These are phyloP conservation scores for Monosporascus sp. DNA, from an alignment of 2,329 filamentous ascomycete genomes.

Conservation along the genomic window DNA sequence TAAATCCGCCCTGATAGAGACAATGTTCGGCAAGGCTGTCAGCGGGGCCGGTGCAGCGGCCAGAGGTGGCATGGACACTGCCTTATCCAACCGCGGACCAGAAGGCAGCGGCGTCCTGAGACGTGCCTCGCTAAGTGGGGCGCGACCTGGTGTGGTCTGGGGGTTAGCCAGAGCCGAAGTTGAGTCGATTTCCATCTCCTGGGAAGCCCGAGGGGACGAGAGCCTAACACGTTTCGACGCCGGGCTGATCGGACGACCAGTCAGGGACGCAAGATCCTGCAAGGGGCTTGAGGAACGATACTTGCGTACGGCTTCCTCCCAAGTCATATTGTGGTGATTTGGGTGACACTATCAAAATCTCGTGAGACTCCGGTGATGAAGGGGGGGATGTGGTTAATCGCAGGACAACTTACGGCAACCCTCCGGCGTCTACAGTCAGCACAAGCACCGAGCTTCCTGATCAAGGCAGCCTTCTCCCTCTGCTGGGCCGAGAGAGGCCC, in stretches of 20 bases:
- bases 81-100: constrained; percentile 49
- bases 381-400: neutral
- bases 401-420: constrained; percentile 48
- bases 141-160: constrained; percentile 26
- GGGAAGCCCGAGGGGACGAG: constrained; percentile 38
- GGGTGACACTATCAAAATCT: constrained; percentile 45
- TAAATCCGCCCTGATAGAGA: constrained; percentile 46
- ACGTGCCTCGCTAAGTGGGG: constrained; percentile 40
- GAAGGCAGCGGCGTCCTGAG: constrained; percentile 52
- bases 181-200: constrained; percentile 53
- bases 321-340: constrained; percentile 55
- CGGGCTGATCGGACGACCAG: constrained; percentile 42
- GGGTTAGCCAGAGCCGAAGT: constrained; percentile 22
- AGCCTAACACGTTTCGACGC: constrained; percentile 32
- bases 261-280: constrained; percentile 41
- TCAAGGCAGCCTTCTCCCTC: constrained; percentile 53
- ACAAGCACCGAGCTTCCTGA: constrained; percentile 55
- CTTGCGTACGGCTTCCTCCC: constrained; percentile 52
- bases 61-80: constrained; percentile 30
- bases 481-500: constrained; percentile 54
- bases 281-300: constrained; percentile 50
- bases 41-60: constrained; percentile 18
- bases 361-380: constrained; percentile 17
- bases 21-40: constrained; percentile 39
- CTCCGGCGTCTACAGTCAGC: constrained; percentile 49